Conservation (phyloP, 768 basidiomycete species). For the Pleurotus salmoneostramineus region DNA sequence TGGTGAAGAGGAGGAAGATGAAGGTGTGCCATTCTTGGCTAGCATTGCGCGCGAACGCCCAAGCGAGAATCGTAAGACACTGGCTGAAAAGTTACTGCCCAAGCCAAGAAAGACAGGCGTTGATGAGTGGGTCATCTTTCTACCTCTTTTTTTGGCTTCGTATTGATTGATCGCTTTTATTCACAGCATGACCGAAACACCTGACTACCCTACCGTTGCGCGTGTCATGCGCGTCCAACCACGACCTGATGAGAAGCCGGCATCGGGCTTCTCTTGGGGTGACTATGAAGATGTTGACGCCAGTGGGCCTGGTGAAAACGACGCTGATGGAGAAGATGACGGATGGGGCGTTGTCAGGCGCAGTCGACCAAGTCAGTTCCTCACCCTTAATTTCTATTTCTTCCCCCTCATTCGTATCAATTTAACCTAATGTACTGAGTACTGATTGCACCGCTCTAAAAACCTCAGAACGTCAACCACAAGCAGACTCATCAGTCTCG, state of each 20-base stretch:
- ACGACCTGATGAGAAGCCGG: constrained; percentile 51
- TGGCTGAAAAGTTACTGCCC: constrained; percentile 64
- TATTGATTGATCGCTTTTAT: constrained; percentile 1
- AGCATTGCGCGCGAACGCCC: constrained; percentile 17
- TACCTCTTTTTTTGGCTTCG: constrained; percentile 1
- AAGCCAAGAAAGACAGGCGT: constrained; percentile 63
- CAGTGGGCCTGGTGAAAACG: constrained; percentile 33
- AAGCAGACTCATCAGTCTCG: neutral
- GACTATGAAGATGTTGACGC: constrained; percentile 68
- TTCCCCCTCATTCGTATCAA: constrained; percentile 1
- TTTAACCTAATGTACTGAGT: too few relatives aligned
- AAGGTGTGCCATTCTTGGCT: constrained; percentile 20
- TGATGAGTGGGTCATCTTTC: constrained; percentile 53
- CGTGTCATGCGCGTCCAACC: constrained; percentile 70
- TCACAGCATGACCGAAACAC: constrained; percentile 58
- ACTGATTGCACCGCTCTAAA: too few relatives aligned
- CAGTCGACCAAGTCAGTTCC: constrained; percentile 34
- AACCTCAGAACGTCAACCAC: constrained; percentile 8
- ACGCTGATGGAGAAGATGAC: constrained; percentile 70
- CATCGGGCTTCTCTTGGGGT: constrained; percentile 66
- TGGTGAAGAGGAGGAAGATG: constrained; percentile 16
- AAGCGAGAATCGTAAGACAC: constrained; percentile 31
- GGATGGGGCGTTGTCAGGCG: constrained; percentile 78
- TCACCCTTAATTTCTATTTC: neutral
- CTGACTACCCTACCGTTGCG: constrained; percentile 51